Conservation (phyloP, 2,329 filamentous ascomycete genomes). For the Thyridium curvatum region DNA sequence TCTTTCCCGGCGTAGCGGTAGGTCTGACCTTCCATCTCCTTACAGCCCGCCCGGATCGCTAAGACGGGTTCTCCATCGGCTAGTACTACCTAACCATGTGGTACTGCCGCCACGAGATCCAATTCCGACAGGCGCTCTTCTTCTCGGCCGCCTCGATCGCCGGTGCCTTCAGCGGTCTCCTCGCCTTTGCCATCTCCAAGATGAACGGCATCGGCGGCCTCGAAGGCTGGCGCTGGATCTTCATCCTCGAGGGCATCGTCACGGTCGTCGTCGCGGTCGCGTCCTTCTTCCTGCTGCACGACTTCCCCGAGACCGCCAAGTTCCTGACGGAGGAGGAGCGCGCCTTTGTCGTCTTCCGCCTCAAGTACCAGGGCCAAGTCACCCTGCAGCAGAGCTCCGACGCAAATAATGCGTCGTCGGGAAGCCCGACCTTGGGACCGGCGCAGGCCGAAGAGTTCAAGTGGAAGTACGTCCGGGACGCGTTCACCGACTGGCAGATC, state of each 20-base stretch:
- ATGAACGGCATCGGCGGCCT: slow-evolving; percentile 60
- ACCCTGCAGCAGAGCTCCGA: slow-evolving; percentile 5
- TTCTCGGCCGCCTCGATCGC: slow-evolving; percentile 77
- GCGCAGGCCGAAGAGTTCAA: slow-evolving; percentile 70
- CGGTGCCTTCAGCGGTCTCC: slow-evolving; percentile 68
- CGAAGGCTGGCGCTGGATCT: slow-evolving; percentile 60
- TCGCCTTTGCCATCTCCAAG: slow-evolving; percentile 63
- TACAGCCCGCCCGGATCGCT: slow-evolving; percentile 16
- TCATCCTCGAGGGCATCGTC: slow-evolving; percentile 63
- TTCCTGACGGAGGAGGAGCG: slow-evolving; percentile 70
- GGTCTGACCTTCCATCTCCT: no score
- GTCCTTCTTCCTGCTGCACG: slow-evolving; percentile 67
- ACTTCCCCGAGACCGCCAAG: slow-evolving; percentile 72
- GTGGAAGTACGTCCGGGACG: slow-evolving; percentile 67
- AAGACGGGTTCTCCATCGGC: slow-evolving; percentile 19
- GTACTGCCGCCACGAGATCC: slow-evolving; percentile 52
- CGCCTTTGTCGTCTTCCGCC: slow-evolving; percentile 61
- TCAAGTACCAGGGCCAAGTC: slow-evolving; percentile 56
- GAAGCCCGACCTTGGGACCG: background rate
- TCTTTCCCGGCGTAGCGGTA: slow-evolving; percentile 62
- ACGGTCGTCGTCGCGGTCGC: slow-evolving; percentile 48
- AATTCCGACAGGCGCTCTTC: slow-evolving; percentile 61
- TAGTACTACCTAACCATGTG: slow-evolving; percentile 42
- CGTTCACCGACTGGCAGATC: slow-evolving; percentile 77
- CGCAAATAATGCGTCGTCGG: slow-evolving; percentile 5